A percentile compares a stretch with the other conserved stretches of the same genome.
phyloP scores from a whole-genome alignment of 768 basidiomycete species.

The Auriscalpium vulgare region DNA sequence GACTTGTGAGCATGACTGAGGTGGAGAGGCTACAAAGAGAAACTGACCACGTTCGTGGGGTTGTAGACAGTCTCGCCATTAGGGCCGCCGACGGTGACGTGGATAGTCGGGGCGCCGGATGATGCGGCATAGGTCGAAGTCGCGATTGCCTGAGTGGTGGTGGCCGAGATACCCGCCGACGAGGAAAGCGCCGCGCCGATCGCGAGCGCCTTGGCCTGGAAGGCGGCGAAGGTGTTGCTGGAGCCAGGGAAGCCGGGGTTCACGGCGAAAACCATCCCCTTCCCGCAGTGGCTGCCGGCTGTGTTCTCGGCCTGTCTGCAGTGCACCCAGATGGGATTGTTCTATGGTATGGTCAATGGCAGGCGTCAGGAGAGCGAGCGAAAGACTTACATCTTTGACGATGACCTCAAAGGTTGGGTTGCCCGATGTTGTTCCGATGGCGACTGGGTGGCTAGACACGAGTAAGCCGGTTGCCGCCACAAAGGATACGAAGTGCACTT shows the following conservation, averaged over 20 bases:
- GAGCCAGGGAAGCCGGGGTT: slow-evolving; percentile 15
- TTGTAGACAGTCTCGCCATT: not conserved
- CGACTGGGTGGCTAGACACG: slow-evolving; percentile 18
- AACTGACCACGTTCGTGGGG: slow-evolving; percentile 3
- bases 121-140: slow-evolving; percentile 32
- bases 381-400: slow-evolving; percentile 17
- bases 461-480: not conserved
- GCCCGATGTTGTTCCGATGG: slow-evolving; percentile 1
- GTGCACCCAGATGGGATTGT: slow-evolving; percentile 19
- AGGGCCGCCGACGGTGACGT: too few species aligned
- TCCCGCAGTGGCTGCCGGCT: slow-evolving; percentile 8
- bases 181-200: not conserved
- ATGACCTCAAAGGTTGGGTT: slow-evolving; percentile 15
- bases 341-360: not conserved
- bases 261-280: slow-evolving; percentile 25
- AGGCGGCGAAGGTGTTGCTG: not conserved
- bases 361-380: not conserved
- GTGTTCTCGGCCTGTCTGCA: slow-evolving; percentile 15
- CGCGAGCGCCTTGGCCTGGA: slow-evolving; percentile 1
- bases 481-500: not conserved
- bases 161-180: slow-evolving; percentile 20
- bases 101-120: slow-evolving; percentile 43
- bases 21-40: not conserved
- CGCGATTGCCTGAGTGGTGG: slow-evolving; percentile 9
- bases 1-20: not conserved